Conservation (phyloP, 2,329 filamentous ascomycete genomes). For the Epichloe glyceriae region DNA sequence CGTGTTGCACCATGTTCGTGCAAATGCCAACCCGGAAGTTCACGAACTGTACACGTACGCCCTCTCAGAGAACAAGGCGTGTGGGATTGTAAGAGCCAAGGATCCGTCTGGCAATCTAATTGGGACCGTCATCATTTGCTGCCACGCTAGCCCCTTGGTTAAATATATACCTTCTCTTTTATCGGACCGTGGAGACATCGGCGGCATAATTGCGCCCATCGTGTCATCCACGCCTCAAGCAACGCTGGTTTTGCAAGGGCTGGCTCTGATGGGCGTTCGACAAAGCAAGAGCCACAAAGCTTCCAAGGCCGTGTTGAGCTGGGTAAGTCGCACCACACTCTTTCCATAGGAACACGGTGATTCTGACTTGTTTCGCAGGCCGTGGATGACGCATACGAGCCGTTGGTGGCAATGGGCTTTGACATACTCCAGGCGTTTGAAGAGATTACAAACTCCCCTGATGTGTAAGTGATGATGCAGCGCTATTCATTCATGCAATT, state of each 20-base stretch:
- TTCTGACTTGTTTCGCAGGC: slow-evolving; percentile 33
- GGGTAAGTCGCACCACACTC: slow-evolving; percentile 43
- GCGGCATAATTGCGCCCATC: slow-evolving; percentile 70
- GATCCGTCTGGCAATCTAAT: slow-evolving; percentile 53
- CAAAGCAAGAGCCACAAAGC: slow-evolving; percentile 72
- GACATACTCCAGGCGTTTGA: slow-evolving; percentile 68
- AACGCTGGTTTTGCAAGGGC: slow-evolving; percentile 57
- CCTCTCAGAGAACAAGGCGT: slow-evolving; percentile 55
- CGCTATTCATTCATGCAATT: background rate
- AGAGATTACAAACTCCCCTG: slow-evolving; percentile 55
- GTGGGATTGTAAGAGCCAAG: slow-evolving; percentile 75
- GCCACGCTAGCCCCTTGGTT: slow-evolving; percentile 52
- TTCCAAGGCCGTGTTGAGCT: slow-evolving; percentile 61
- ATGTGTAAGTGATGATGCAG: slow-evolving; percentile 27
- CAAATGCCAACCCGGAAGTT: slow-evolving; percentile 63
- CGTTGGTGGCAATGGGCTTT: slow-evolving; percentile 68
- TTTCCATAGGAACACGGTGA: too few relatives aligned
- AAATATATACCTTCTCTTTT: slow-evolving; percentile 58
- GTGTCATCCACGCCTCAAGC: slow-evolving; percentile 58
- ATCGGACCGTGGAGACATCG: slow-evolving; percentile 44
- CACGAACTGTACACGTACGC: slow-evolving; percentile 69
- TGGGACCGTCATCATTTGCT: slow-evolving; percentile 70
- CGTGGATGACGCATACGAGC: slow-evolving; percentile 57
- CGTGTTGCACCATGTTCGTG: slow-evolving; percentile 62
- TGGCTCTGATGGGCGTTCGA: slow-evolving; percentile 67